Conservation (phyloP, 2,329 filamentous ascomycete genomes). For the Colletotrichum theobromicola region DNA sequence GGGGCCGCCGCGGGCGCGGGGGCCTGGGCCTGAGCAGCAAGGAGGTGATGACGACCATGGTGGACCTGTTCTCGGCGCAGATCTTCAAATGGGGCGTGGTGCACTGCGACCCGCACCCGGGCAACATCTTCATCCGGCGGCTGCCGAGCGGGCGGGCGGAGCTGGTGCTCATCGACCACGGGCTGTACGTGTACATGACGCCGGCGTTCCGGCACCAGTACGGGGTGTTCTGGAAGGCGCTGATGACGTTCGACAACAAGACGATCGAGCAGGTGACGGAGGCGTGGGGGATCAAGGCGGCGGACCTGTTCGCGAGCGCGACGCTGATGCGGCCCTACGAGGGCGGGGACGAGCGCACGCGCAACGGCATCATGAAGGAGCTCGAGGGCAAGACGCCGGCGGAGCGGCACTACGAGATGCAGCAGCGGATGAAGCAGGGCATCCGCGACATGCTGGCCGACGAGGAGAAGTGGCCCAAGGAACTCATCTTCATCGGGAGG, state of each 20-base stretch:
- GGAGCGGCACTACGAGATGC: conserved; percentile 89
- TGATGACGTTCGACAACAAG: conserved; percentile 91
- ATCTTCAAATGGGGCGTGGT: conserved; percentile 98
- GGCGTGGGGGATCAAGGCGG: conserved; percentile 86
- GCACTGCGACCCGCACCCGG: conserved; percentile 96
- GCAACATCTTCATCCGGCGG: conserved; percentile 94
- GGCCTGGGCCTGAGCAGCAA: conserved; percentile 84
- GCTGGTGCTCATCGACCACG: conserved; percentile 95
- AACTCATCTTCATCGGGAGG: conserved; percentile 89
- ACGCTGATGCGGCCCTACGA: conserved; percentile 91
- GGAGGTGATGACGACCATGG: conserved; percentile 95
- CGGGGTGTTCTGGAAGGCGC: conserved; percentile 87
- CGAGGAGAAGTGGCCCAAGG: conserved; percentile 87
- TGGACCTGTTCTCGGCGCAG: conserved; percentile 94
- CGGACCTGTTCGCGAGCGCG: conserved; percentile 89
- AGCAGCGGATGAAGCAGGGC: conserved; percentile 77
- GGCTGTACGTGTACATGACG: conserved; percentile 91
- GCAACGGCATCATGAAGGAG: conserved; percentile 69
- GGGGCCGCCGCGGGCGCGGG: conserved; percentile 72
- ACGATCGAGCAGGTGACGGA: conserved; percentile 75
- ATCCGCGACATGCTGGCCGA: conserved; percentile 76
- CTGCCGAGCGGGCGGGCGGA: conserved; percentile 83
- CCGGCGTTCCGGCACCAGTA: conserved; percentile 87
- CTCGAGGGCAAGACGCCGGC: conserved; percentile 62
- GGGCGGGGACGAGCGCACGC: conserved; percentile 76